Percentiles rank a stretch among this genome's conserved stretches.
Conservation (phyloP, 1,284 basidiomycete genomes). For the Microbotryum silenes-acaulis region DNA sequence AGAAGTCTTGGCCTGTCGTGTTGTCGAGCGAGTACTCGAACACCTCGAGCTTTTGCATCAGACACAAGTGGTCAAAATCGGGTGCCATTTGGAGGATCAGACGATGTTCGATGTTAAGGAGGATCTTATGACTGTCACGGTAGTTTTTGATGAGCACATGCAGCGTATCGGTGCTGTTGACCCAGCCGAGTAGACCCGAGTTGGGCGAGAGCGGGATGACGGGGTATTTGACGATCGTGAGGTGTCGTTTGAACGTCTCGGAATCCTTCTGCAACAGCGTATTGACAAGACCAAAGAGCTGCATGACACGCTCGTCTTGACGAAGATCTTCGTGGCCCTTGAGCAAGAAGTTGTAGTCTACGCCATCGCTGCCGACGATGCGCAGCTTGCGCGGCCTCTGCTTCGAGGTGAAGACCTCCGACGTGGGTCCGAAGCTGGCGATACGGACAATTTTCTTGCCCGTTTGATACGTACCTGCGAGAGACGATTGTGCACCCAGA, state of each 20-base stretch:
- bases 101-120: constrained; percentile 96
- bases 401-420: constrained; percentile 94
- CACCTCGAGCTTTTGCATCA: constrained; percentile 97
- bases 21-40: constrained; percentile 99
- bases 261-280: constrained; percentile 88
- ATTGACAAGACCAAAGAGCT: constrained; percentile 95
- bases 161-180: constrained; percentile 94
- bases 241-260: constrained; percentile 88
- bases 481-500: not conserved
- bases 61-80: constrained; percentile 89
- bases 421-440: constrained; percentile 70
- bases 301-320: constrained; percentile 99
- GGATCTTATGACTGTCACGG: constrained; percentile 79
- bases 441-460: constrained; percentile 82
- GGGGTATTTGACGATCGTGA: constrained; percentile 88
- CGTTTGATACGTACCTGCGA: constrained; percentile 79
- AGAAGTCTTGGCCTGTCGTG: constrained; percentile 98
- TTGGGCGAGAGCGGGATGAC: constrained; percentile 95
- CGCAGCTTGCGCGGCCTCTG: constrained; percentile 87
- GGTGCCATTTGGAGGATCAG: constrained; percentile 99
- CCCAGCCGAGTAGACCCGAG: constrained; percentile 91
- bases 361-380: constrained; percentile 83
- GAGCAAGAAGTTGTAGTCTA: constrained; percentile 85
- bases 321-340: constrained; percentile 99
- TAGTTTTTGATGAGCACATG: constrained; percentile 96